A percentile compares a stretch with the other conserved stretches of the same genome.
phyloP scores from a whole-genome alignment of 257 asterid genomes.

The Primulina tabacum region DNA sequence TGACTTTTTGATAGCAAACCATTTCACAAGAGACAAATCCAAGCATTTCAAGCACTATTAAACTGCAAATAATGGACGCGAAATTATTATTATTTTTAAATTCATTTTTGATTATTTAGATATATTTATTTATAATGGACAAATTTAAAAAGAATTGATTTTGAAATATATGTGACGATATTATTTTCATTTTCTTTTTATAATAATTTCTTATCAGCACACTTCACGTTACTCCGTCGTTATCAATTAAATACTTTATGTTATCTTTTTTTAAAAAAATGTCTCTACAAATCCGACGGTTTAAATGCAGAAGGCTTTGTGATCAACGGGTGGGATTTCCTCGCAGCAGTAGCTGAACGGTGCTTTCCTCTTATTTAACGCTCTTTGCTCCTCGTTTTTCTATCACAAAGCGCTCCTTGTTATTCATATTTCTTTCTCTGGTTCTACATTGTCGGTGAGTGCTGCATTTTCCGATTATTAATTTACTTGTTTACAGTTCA shows the following conservation, averaged over 20 bases:
- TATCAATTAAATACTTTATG: not conserved
- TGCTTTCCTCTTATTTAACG: not conserved
- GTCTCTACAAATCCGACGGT: not conserved
- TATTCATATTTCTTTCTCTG: not conserved
- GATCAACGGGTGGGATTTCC: not conserved
- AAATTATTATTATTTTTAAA: too few relatives aligned
- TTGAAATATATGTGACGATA: too few relatives aligned
- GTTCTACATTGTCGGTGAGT: not conserved
- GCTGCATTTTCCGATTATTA: not conserved
- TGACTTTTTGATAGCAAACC: not conserved
- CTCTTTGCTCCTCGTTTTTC: not conserved
- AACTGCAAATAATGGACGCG: too few relatives aligned
- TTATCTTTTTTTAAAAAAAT: too few relatives aligned
- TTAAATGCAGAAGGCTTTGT: not conserved
- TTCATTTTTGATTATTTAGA: too few relatives aligned
- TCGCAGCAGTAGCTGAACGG: not conserved
- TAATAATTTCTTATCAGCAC: not conserved
- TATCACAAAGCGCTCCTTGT: not conserved
- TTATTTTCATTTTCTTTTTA: too few relatives aligned
- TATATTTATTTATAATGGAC: too few relatives aligned
- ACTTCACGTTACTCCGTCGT: not conserved
- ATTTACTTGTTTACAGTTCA: not conserved
- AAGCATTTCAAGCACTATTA: too few relatives aligned
- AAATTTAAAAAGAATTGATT: too few relatives aligned
- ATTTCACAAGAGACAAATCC: not conserved